Base-by-base conservation (phyloP, 148 eudicot species). In the Selenicereus undatus region DNA sequence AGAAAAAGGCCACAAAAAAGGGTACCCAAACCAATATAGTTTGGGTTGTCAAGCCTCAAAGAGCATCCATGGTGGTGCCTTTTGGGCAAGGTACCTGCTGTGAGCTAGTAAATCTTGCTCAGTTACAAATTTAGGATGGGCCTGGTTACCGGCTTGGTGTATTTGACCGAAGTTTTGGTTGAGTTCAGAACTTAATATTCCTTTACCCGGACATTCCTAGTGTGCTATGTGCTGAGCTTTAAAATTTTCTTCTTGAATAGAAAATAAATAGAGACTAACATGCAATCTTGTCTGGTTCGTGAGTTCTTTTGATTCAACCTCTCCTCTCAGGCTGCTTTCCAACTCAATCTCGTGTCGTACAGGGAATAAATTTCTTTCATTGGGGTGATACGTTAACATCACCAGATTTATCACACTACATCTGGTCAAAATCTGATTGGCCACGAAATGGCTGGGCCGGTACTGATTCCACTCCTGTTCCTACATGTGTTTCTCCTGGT, bases 361-460 rank as follows among this genome's bases (percentile, higher is more conserved):
- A 97, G 99, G 99, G 98, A 71, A 86, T 97, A 86, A 27, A 88
- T 77, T 97, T 87, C 87, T 90, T 94, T 82, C 89, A 91, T 69
- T 91, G 94, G 94, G 91, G 89, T 71, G 91, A 87, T 87, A 91
- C 85, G 24, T 83, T 87, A 62, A 85, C 83, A 62, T 73, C 48
- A 27, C 73, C 76, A 77, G 87, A 89, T 80, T 73, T 86, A 79
- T 88, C 94, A 82, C 83, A 89, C 72, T 88, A 89, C 87, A 79
- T 94, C 81, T 97, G 98, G 99, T 85, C 86, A 71, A 87, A 91
- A 82, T 94, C 93, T 81, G 98, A 94, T 86, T 97, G 99, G 99
- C 99, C 99, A 43, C 87, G 78, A 60, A 88, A 92, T 80, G 98
- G 97, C 45, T 97, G 98, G 97, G 97, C 96, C 77, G 97, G 93